Evolutionary conservation across 2,329 filamentous ascomycete species (phyloP), one percentile per base, ranked within the genome.

Genomic region (Aspergillus aculeatinus): DNA sequence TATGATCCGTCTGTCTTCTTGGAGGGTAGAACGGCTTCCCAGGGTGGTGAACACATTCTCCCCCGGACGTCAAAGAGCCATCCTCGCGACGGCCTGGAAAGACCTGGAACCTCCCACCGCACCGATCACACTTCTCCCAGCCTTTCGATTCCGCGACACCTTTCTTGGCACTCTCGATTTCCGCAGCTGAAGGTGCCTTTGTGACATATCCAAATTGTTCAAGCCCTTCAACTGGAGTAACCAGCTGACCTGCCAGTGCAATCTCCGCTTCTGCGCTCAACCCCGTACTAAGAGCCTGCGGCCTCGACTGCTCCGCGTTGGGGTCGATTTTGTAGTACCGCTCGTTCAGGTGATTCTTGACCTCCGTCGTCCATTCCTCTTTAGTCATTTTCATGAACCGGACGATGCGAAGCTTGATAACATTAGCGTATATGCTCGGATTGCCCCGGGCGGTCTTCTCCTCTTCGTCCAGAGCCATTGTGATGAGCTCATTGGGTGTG

Each of bases 81-180:
- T 85, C 83, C 66, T 88, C 84, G 57, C 92, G 85, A 48, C 94
- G 87, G 3, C 92, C 91, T 0, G 93, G 92, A 65, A 96, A 98
- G 3, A 96, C 91, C 70, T 96, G 91, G 70, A 99, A 99, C 23
- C 94, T 87, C 35, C 87, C 87, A 48, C 83, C 83, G 76, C 95
- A 99, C 21, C 95, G 88, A 70, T 96, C 93, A 69, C 95, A 99
- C 53, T 87, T 83, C 77, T 99, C 95, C 83, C 89, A 96, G 51
- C 91, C 91, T 55, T 86, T 84, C 12, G 89, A 85, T 7, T 86
- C 81, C 51, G 85, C 80, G 0, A 91, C 82, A 0, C 87, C 91
- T 48, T 84, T 81, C 35, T 80, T 84, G 0, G 91, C 89, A 54
- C 83, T 81, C 55, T 84, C 79, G 19, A 97, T 84, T 19, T 91